Evolutionary conservation across 768 basidiomycete species (phyloP).

Genomic region (Kwoniella dendrophila): DNA sequence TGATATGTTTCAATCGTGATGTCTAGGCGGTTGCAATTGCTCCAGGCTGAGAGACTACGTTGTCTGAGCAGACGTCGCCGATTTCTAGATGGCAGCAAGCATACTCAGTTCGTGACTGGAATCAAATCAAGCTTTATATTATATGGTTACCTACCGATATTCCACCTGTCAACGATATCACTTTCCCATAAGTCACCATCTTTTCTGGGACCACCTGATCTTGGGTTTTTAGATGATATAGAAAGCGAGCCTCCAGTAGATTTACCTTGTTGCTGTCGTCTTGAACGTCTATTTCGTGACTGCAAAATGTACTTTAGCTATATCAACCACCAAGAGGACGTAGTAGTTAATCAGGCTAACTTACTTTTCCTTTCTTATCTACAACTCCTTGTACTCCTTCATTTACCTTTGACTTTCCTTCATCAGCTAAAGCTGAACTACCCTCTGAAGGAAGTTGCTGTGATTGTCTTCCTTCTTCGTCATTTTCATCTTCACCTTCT

Average conservation of each 20-base stretch:
- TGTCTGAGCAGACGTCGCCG: slow-evolving; percentile 29
- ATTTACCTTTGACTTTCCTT: slow-evolving; percentile 11
- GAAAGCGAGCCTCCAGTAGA: neutral
- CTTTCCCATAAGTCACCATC: slow-evolving; percentile 32
- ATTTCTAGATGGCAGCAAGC: slow-evolving; percentile 32
- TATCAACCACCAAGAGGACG: neutral
- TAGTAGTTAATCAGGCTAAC: too few relatives aligned
- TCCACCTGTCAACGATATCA: slow-evolving; percentile 40
- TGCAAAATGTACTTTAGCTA: neutral
- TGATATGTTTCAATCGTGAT: too few relatives aligned
- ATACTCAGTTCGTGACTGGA: too few relatives aligned
- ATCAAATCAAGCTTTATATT: neutral
- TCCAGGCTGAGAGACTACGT: neutral
- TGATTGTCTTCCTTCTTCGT: slow-evolving; percentile 2
- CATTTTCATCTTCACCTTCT: slow-evolving; percentile 2
- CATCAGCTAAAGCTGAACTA: neutral
- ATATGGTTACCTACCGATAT: slow-evolving; percentile 17
- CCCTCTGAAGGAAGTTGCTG: neutral
- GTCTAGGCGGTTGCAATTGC: neutral
- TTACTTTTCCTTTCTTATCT: neutral
- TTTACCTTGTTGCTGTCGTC: slow-evolving; percentile 1
- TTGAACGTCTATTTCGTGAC: neutral
- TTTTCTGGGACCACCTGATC: neutral
- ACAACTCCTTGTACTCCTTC: neutral
- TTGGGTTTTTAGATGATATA: neutral